phyloP scores from a whole-genome alignment of 2,329 filamentous ascomycete genomes.

The Gnomoniopsis smithogilvyi region DNA sequence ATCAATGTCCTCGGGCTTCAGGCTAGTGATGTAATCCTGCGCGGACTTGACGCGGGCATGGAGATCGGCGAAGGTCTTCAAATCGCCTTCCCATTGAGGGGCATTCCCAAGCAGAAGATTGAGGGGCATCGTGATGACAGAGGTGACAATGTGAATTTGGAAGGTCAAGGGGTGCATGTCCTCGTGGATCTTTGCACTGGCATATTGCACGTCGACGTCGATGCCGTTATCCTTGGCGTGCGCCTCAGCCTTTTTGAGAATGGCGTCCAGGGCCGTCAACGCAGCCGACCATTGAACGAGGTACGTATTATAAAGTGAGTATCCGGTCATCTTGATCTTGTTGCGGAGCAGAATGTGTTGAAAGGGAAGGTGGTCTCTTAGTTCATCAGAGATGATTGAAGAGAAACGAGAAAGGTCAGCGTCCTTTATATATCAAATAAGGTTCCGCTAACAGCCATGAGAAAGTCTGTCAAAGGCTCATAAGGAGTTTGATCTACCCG shows the following conservation, averaged over 20 bases:
- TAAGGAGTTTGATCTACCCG: too few species aligned
- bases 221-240: slow-evolving; percentile 26
- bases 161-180: slow-evolving; percentile 35
- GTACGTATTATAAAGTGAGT: slow-evolving; percentile 28
- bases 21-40: slow-evolving; percentile 25
- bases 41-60: slow-evolving; percentile 27
- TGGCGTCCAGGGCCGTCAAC: slow-evolving; percentile 24
- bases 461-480: too few species aligned
- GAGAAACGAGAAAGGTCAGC: too few species aligned
- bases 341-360: background rate
- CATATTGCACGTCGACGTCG: slow-evolving; percentile 22
- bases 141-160: slow-evolving; percentile 31
- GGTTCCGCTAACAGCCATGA: too few species aligned
- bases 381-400: too few species aligned
- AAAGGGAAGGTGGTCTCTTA: too few species aligned
- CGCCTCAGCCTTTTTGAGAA: slow-evolving; percentile 29
- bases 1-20: slow-evolving; percentile 25
- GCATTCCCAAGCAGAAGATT: slow-evolving; percentile 25
- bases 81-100: slow-evolving; percentile 25
- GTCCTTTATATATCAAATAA: too few species aligned
- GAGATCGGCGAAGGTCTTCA: slow-evolving; percentile 30
- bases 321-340: slow-evolving; percentile 24
- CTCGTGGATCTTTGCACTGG: slow-evolving; percentile 24
- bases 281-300: slow-evolving; percentile 24
- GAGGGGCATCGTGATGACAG: slow-evolving; percentile 27